Evolutionary conservation across 2,329 filamentous ascomycete species (phyloP).

Genomic region (Xylaria sp.): DNA sequence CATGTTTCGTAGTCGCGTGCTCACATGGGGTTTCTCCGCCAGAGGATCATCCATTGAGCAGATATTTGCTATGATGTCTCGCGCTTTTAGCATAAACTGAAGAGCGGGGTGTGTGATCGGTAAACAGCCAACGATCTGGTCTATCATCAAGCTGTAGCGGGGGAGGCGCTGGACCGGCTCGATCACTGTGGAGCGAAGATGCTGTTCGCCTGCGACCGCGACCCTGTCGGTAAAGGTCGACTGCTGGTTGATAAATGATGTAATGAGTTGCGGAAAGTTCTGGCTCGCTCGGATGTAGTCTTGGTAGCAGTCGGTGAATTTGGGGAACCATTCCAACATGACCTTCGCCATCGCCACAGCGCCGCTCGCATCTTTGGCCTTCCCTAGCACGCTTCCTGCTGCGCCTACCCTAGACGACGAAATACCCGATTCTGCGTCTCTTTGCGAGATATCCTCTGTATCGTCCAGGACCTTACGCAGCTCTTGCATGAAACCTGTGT

Average conservation of each 20-base stretch:
- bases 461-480: constrained; percentile 81
- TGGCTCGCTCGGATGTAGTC: constrained; percentile 93
- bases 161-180: constrained; percentile 95
- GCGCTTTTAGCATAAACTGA: constrained; percentile 82
- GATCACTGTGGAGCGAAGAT: constrained; percentile 89
- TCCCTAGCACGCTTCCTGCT: constrained; percentile 57
- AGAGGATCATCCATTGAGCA: constrained; percentile 85
- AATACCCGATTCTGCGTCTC: constrained; percentile 74
- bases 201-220: constrained; percentile 87
- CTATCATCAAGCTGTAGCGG: constrained; percentile 94
- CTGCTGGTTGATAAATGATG: constrained; percentile 79
- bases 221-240: constrained; percentile 86
- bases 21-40: constrained; percentile 76
- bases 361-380: constrained; percentile 77
- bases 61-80: constrained; percentile 95
- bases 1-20: constrained; percentile 78
- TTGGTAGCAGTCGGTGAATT: constrained; percentile 89
- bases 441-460: constrained; percentile 81
- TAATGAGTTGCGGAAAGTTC: constrained; percentile 83
- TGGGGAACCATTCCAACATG: constrained; percentile 91
- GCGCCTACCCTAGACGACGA: constrained; percentile 57
- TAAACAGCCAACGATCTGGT: constrained; percentile 89
- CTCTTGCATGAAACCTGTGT: constrained; percentile 81
- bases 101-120: constrained; percentile 88
- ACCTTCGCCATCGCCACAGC: constrained; percentile 80